Evolutionary conservation across 352 stramenopile species (phyloP), one percentile per base, ranked within the genome.

Genomic region (Ophiocytium majus): DNA sequence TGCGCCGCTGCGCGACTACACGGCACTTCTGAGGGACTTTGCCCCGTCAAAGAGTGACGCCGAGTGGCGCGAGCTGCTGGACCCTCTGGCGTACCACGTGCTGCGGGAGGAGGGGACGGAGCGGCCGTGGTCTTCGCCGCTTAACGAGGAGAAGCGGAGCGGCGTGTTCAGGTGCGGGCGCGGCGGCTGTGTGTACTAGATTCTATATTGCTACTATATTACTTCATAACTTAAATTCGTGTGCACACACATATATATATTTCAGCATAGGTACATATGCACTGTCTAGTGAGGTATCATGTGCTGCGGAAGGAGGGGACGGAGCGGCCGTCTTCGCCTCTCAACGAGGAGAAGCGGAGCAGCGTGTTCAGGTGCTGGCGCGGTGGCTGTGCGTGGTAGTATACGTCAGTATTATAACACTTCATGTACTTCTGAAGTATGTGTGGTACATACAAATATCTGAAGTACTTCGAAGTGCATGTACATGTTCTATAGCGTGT

Each of bases 131-230:
- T 91, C 89, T 5, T 92, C 89, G 1, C 89, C 91, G 32, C 82
- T 93, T 0, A 91, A 91, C 75, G 63, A 50, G 14, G 88, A 91
- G 79, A 90, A 90, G 49, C 31, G 63, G 85, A 82, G 84, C 90
- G 84, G 91, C 0, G 85, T 63, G 0, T 95, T 91, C 78, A 78
- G 66, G 32, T 95, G 92, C 83, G 92, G 91, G 0, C 91, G 91
- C 23, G 94, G 92, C 83, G 85, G 89, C 10, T n/a, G n/a, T n/a
- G n/a, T n/a, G n/a, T n/a, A n/a, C n/a, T n/a, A n/a, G n/a, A n/a
- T n/a, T n/a, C n/a, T n/a, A n/a, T n/a, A n/a, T n/a, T n/a, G n/a
- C n/a, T n/a, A n/a, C n/a, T n/a, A n/a, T n/a, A n/a, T n/a, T n/a
- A n/a, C n/a, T n/a, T n/a, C n/a, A n/a, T n/a, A n/a, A n/a, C n/a